Evolutionary conservation across 1,284 basidiomycete species (phyloP), one percentile per base, ranked within the genome.

Genomic region (Grifola frondosa): DNA sequence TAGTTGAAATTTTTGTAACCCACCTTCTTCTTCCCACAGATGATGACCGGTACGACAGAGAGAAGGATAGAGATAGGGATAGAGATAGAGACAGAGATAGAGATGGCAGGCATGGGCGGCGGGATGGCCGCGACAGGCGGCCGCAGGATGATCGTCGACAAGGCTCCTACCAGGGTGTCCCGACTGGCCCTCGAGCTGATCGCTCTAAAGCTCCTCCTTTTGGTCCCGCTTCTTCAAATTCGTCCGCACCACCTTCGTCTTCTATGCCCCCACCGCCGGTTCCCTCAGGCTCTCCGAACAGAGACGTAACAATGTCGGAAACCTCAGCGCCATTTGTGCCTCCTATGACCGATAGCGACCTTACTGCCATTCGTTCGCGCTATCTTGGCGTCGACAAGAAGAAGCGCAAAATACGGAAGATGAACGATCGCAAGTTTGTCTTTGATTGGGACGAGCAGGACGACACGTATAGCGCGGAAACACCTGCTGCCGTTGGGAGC

Each of bases 361-460:
- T 94, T 11, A 72, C 72, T 0, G 84, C 86, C 0, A 85, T 94
- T 53, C 83, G 90, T 10, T 88, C 90, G 20, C 81, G 93, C 23
- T 97, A 97, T 63, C 81, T 97, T 17, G 94, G 94, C 7, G 88
- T 88, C 15, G 88, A 89, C 65, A 88, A 85, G 67, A 94, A 94
- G 77, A 95, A 95, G 69, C 86, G 90, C 31, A 91, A 91, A 67
- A 86, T 93, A 56, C 83, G 92, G 43, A 96, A 94, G 68, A 90
- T 90, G 78, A 90, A 88, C 57, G 92, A 95, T 62, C 88, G 93
- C 64, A 96, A 96, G 66, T 93, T 97, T 63, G 87, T 95, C n/a
- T 99, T 99, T 60, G 96, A 98, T 63, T 98, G 96, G 95, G 94
- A 93, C 59, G 84, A 85, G 37, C 86, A 87, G 60, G 94, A 97